Base-by-base conservation (phyloP, 1,139 yeast species). In the Blastobotrys petasosporus region DNA sequence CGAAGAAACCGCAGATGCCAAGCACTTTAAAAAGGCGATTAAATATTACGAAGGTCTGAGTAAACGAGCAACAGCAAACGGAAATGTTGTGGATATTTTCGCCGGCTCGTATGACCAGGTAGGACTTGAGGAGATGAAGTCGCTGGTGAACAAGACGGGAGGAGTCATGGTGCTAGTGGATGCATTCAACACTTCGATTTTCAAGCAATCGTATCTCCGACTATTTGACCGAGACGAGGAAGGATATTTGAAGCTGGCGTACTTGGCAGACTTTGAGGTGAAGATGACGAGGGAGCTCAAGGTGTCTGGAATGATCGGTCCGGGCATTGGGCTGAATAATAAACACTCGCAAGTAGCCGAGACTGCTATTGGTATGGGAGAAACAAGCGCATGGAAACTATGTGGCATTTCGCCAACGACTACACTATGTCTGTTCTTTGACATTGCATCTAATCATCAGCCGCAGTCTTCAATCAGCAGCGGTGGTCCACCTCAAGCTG, bases 41-140 rank as follows among this genome's bases (percentile, higher is more conserved):
- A 83, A 85, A 63, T 88, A 79, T 61, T 90, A 87, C 66, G 92
- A 85, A 56, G 70, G 74, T 25, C 65, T 90, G 41, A 85, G 94
- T 28, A 75, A 79, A 39, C 82, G 83, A 59, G 81, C 81, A 8
- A 69, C 82, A 37, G 76, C 79, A 45, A 82, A 84, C 62, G 84
- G 88, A 25, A 95, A 85, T 61, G 77, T 86, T 15, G 79, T 90
- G 46, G 97, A 90, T 67, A 77, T 90, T 41, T 88, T 86, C 67
- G 96, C 95, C 39, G 97, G 97, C 49, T 88, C 97, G 70, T 87
- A 86, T 63, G 97, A 90, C 68, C 97, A 90, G 71, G 83, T 88
- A 53, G 97, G 97, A 64, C 80, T 88, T 76, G 82, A 84, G 55
- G 97, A 90, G 70, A 88, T 90, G 97, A 83, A 84, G 65, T 74